A percentile compares a stretch with the other conserved stretches of the same genome.
Conservation (phyloP, 2,329 filamentous ascomycete genomes). For the Penicillium psychrosexuale region DNA sequence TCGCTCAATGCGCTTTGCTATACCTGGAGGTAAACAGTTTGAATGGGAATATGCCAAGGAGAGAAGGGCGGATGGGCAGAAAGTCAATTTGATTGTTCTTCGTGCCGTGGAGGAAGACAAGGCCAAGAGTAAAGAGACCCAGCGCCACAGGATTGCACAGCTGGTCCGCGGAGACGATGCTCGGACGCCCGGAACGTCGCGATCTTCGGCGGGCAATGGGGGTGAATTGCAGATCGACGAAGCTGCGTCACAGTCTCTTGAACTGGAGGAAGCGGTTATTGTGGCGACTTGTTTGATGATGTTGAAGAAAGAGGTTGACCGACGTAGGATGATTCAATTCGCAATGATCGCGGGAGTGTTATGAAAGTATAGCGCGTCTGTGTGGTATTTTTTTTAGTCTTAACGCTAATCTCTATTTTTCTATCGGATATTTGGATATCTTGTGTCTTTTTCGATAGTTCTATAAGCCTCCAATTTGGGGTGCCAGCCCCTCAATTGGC, state of each 20-base stretch:
- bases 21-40: conserved; percentile 49
- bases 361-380: not conserved
- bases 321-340: conserved; percentile 53
- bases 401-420: conserved; percentile 5
- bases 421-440: not conserved
- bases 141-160: conserved; percentile 35
- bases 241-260: conserved; percentile 28
- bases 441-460: not conserved
- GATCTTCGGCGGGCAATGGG: conserved; percentile 41
- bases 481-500: conserved; percentile 2
- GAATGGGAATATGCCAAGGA: conserved; percentile 56
- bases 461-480: not conserved
- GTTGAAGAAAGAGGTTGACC: conserved; percentile 65
- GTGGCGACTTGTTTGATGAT: conserved; percentile 59
- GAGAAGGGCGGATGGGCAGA: conserved; percentile 36
- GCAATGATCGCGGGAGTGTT: conserved; percentile 38
- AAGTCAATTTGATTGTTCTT: conserved; percentile 28
- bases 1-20: conserved; percentile 48
- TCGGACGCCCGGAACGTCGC: conserved; percentile 39
- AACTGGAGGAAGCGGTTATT: conserved; percentile 49
- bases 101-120: conserved; percentile 11
- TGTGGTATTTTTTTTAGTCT: not conserved
- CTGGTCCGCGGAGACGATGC: conserved; percentile 40
- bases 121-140: conserved; percentile 7
- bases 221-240: conserved; percentile 53